These are phyloP conservation scores for Nakaseomyces glabratus DNA, from an alignment of 1,139 yeast species.

Conservation along the genomic window DNA sequence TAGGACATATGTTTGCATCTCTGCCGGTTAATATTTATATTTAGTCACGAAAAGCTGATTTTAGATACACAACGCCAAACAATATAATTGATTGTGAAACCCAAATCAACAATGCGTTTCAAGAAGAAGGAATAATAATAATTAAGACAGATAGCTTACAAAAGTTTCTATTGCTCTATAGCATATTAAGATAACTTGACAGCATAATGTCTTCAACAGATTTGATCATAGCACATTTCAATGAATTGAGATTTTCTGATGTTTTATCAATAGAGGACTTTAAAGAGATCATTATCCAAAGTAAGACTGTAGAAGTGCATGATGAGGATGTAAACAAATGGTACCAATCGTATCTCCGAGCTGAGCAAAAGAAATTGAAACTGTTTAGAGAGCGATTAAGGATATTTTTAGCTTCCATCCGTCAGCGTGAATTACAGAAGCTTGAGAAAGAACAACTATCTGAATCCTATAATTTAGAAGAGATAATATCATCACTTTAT, in stretches of 20 bases:
- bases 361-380: not conserved
- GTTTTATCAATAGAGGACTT: constrained; percentile 4
- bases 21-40: constrained; percentile 2
- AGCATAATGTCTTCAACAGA: constrained; percentile 2
- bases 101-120: too few species aligned
- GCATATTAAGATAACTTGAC: too few species aligned
- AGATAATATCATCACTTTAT: constrained; percentile 3
- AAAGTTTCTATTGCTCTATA: too few species aligned
- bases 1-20: too few species aligned
- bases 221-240: not conserved
- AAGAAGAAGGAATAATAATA: too few species aligned
- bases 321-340: not conserved
- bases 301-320: too few species aligned
- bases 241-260: not conserved
- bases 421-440: not conserved
- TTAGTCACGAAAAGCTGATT: constrained; percentile 4
- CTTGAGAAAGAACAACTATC: constrained; percentile 1
- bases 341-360: constrained; percentile 1
- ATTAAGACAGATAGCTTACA: too few species aligned
- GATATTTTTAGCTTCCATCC: not conserved
- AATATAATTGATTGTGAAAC: too few species aligned
- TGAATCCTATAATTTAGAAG: constrained; percentile 3
- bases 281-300: too few species aligned
- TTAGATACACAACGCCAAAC: too few species aligned
- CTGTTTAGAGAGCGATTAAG: not conserved